A percentile compares a stretch with the other conserved stretches of the same genome.
These are phyloP conservation scores for Fragilaria radians DNA, from an alignment of 108 stramenopile species.

Conservation along the genomic window DNA sequence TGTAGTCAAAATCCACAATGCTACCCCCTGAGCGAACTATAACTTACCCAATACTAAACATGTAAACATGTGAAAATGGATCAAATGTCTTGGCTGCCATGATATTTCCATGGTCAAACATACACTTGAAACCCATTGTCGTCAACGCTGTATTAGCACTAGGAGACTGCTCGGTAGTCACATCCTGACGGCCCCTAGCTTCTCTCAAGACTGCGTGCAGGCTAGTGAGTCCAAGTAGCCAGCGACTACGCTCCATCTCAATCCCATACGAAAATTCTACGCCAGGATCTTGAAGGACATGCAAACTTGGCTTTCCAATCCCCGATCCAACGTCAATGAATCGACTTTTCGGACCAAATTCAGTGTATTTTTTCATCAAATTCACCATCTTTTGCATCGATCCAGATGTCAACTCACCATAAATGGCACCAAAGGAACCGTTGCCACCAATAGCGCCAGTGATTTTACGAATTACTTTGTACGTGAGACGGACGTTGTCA, in stretches of 20 bases:
- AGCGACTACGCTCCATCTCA: conserved; percentile 83
- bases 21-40: background rate
- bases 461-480: conserved; percentile 56
- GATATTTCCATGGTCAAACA: conserved; percentile 84
- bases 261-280: conserved; percentile 88
- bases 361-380: conserved; percentile 72
- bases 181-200: conserved; percentile 10
- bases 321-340: conserved; percentile 98
- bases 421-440: conserved; percentile 82
- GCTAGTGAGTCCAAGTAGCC: conserved; percentile 73
- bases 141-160: background rate
- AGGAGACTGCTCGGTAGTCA: too few relatives aligned
- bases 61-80: conserved; percentile 98
- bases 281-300: conserved; percentile 86
- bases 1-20: too few relatives aligned
- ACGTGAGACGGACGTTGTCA: conserved; percentile 42
- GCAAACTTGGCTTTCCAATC: conserved; percentile 96
- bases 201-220: conserved; percentile 50
- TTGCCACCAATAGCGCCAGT: conserved; percentile 91
- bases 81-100: conserved; percentile 77
- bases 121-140: conserved; percentile 32
- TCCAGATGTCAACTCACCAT: conserved; percentile 88
- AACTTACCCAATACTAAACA: conserved; percentile 91
- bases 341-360: conserved; percentile 56
- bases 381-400: conserved; percentile 88